These are phyloP conservation scores for Candida adriatica DNA, from an alignment of 805 yeast species.

Conservation along the genomic window DNA sequence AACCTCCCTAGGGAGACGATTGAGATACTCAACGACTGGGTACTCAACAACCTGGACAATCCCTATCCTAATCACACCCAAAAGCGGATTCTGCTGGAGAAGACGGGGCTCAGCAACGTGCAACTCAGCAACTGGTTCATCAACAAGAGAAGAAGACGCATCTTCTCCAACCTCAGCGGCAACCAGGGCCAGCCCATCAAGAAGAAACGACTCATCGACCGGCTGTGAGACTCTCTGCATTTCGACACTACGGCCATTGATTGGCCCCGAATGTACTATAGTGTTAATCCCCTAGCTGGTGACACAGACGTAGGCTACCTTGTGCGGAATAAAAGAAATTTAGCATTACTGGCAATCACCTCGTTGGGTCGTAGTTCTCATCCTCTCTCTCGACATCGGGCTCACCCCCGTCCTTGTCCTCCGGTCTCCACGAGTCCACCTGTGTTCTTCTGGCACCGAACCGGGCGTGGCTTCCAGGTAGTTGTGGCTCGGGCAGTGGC, in stretches of 20 bases:
- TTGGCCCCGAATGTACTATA: background rate
- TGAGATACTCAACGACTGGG: constrained; percentile 65
- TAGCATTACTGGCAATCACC: too few species aligned
- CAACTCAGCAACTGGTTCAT: constrained; percentile 86
- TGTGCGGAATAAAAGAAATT: too few species aligned
- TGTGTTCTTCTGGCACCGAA: constrained; percentile 27
- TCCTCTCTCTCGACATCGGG: constrained; percentile 1
- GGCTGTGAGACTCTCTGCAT: constrained; percentile 15
- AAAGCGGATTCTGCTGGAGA: constrained; percentile 57
- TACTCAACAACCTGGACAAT: constrained; percentile 63
- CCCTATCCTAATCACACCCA: constrained; percentile 84
- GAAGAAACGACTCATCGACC: constrained; percentile 25
- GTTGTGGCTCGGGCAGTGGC: constrained; percentile 4
- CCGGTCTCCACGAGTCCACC: constrained; percentile 20
- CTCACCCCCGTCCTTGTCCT: constrained; percentile 8
- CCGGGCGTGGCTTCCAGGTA: constrained; percentile 20
- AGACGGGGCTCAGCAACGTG: constrained; percentile 73
- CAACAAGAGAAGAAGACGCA: constrained; percentile 74
- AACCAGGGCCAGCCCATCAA: constrained; percentile 27
- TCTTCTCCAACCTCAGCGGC: constrained; percentile 28
- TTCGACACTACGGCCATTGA: too few species aligned
- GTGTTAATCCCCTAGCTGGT: background rate
- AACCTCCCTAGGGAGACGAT: constrained; percentile 78
- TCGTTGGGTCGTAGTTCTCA: background rate
- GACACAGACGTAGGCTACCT: background rate